Base-by-base conservation (phyloP, 192 early-diverging fungal genomes). In the Coemansia furcata region DNA sequence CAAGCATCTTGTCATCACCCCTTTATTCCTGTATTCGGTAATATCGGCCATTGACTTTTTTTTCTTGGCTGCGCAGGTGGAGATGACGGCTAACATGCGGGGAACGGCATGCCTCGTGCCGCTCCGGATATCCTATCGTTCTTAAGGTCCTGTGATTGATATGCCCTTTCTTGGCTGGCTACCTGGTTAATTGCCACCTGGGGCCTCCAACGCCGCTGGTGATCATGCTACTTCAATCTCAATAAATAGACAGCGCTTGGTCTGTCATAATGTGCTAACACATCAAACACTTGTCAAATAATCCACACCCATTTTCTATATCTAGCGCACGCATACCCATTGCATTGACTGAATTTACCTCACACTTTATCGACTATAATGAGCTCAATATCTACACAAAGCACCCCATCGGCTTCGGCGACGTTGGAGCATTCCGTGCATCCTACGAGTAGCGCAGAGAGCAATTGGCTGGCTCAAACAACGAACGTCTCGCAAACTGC, bases 401-500 rank as follows among this genome's bases (percentile, higher is more conserved):
- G 0, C 50, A 54, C 50, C 29, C 50, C 21, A 2, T 15, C 26
- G 30, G 33, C 54, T 4, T 57, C 32, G 4, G 4, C 21, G 30
- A 60, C 30, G 0, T 21, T 36, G 1, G 8, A 17, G 4, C n/a
- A 19, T 6, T 37, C 21, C 3, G 52, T 3, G 6, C 39, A 58
- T 17, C 32, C 42, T 40, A 46, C 42, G 17, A 49, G 30, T 11
- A 43, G 21, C 6, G 32, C 64, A 19, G 49, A 52, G 49, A 21
- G 35, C 21, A 47, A 49, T 19, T 47, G 36, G 61, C 52, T 57
- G 37, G 23, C 62, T n/a, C 36, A 37, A 33, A 52, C 35, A 29
- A 49, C 64, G 38, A 72, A 40, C 60, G 36, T 46, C 23, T 47
- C 58, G 52, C 71, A 72, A 8, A 66, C 71, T 19, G 42, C 59